Evolutionary conservation across 805 yeast genomes (phyloP).

Genomic region (Scheffersomyces spartinae): DNA sequence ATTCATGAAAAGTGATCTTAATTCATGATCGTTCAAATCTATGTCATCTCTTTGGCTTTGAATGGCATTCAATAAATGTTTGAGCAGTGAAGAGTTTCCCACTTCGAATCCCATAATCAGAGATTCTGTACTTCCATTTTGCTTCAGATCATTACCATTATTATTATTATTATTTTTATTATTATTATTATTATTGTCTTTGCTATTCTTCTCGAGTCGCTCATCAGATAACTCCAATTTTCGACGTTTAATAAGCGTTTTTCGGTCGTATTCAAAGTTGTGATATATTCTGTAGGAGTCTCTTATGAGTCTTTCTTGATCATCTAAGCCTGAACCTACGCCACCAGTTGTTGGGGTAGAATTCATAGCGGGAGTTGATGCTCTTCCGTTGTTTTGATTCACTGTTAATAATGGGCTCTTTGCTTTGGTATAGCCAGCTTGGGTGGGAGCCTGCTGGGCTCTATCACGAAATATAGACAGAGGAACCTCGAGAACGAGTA

Average conservation of each 20-base stretch:
- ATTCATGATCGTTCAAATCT: conserved; percentile 66
- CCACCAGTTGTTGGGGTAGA: conserved; percentile 17
- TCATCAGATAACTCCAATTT: conserved; percentile 74
- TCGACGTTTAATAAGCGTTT: conserved; percentile 62
- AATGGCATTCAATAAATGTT: conserved; percentile 68
- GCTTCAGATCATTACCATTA: conserved; percentile 7
- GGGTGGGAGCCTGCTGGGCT: conserved; percentile 1
- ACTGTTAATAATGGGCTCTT: conserved; percentile 13
- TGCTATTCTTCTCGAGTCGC: conserved; percentile 34
- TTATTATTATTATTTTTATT: conserved; percentile 6
- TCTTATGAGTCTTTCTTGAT: conserved; percentile 36
- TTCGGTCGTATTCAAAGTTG: conserved; percentile 64
- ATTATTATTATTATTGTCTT: conserved; percentile 1
- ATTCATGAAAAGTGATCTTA: conserved; percentile 77
- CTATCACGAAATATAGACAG: neutral
- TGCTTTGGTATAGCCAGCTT: conserved; percentile 3
- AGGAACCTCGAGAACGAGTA: conserved; percentile 1
- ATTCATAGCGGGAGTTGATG: conserved; percentile 23
- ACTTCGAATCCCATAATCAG: conserved; percentile 43
- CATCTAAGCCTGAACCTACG: conserved; percentile 26
- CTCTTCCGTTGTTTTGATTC: conserved; percentile 18
- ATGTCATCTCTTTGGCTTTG: conserved; percentile 72
- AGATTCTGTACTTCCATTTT: conserved; percentile 5
- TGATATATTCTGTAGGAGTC: conserved; percentile 68
- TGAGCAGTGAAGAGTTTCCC: conserved; percentile 61